Percentiles rank a stretch among this genome's conserved stretches.
Evolutionary conservation across 1,284 basidiomycete genomes (phyloP).

Genomic region (Apiotrichum porosum): DNA sequence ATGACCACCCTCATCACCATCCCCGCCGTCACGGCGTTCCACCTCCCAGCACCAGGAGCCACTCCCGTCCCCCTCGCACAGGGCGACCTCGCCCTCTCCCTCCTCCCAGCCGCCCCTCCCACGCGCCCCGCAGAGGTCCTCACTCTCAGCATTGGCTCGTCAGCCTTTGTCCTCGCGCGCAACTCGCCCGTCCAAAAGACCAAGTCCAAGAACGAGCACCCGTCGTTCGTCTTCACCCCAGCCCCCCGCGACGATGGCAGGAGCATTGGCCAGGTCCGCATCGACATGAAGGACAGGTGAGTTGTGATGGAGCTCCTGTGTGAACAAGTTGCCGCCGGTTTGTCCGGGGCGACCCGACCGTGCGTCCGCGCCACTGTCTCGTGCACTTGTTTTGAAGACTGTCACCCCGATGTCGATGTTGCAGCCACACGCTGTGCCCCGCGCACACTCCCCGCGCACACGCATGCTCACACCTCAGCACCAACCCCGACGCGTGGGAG

Average conservation of each 20-base stretch:
- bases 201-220: constrained; percentile 37
- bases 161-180: constrained; percentile 36
- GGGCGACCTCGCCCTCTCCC: constrained; percentile 38
- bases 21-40: constrained; percentile 32
- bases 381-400: no score
- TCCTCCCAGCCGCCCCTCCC: constrained; percentile 41
- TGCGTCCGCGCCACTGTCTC: no score
- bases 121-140: constrained; percentile 30
- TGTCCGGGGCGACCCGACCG: no score
- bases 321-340: no score
- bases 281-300: constrained; percentile 38
- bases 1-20: constrained; percentile 44
- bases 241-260: constrained; percentile 32
- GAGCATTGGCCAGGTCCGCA: constrained; percentile 41
- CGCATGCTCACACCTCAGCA: no score
- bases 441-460: no score
- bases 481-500: constrained; percentile 41
- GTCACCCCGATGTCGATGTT: no score
- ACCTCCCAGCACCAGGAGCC: constrained; percentile 35
- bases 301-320: no score
- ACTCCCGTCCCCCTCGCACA: constrained; percentile 36
- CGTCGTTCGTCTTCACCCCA: constrained; percentile 43
- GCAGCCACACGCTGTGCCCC: no score
- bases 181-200: constrained; percentile 39
- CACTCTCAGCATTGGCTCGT: constrained; percentile 36